phyloP scores from a whole-genome alignment of 1,284 basidiomycete species.

The Sporisorium sorghi region DNA sequence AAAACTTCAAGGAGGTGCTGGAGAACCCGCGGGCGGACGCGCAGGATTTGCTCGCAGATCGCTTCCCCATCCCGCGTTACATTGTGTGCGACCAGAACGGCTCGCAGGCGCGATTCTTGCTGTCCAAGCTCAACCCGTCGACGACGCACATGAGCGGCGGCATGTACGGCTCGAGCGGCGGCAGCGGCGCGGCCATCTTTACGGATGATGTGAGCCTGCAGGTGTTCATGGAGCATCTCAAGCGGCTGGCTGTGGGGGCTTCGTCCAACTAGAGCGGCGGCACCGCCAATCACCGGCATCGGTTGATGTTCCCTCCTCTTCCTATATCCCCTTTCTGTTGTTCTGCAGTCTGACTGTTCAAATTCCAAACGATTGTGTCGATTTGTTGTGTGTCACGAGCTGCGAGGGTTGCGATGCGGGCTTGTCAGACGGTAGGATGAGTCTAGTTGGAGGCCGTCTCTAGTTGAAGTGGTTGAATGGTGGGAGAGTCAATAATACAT shows the following conservation, averaged over 20 bases:
- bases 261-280: constrained; percentile 57
- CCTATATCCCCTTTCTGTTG: neutral
- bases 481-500: constrained; percentile 8
- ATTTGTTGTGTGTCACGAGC: neutral
- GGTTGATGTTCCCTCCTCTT: neutral
- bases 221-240: constrained; percentile 71
- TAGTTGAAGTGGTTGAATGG: constrained; percentile 4
- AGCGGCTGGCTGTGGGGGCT: constrained; percentile 67
- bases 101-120: constrained; percentile 94
- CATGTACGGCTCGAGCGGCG: constrained; percentile 71
- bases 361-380: neutral
- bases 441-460: neutral
- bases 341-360: neutral
- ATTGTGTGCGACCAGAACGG: constrained; percentile 98
- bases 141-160: constrained; percentile 92
- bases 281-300: no score
- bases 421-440: no score
- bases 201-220: constrained; percentile 86
- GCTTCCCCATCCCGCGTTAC: constrained; percentile 96
- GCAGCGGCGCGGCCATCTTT: constrained; percentile 88
- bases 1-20: constrained; percentile 95
- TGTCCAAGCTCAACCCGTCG: constrained; percentile 95
- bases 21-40: constrained; percentile 80
- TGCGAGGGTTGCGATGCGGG: no score
- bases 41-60: constrained; percentile 87